Evolutionary conservation across 1,284 basidiomycete species (phyloP), one percentile per base, ranked within the genome.

Genomic region (Microbotryum saponariae): DNA sequence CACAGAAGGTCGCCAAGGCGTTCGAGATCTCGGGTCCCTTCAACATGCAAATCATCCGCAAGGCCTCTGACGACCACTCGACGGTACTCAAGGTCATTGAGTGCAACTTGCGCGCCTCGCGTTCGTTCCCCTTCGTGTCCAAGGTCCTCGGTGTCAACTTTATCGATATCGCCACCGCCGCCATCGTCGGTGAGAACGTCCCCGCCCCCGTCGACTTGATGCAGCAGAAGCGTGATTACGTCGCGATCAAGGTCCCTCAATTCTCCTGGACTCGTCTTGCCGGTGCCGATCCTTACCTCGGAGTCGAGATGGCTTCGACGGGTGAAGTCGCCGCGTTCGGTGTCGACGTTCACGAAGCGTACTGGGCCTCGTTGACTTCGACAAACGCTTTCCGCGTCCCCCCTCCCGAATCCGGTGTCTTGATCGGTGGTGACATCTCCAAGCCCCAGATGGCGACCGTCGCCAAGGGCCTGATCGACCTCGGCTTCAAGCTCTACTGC

Each of bases 41-140:
- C 83, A 98, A 98, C 78, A 98, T 98, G 75, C 96, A 98, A 79
- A 97, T 98, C 79, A 97, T 98, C 72, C 93, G 93, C 62, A 98
- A 98, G 83, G 89, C 97, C 79, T 97, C 97, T 79, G 94, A 97
- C 78, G 77, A 16, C 72, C 75, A 31, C 82, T 81, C 56, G 75
- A 81, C 87, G 9, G 80, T 83, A 77, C 97, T 97, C 82, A 97
- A 98, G 82, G 94, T 98, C 72, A 98, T 98, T 75, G 94, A 98
- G 77, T 98, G 94, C 79, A 98, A 98, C 77, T 81, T 98, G 47
- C 91, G 94, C 65, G 96, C 96, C 3, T 93, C 94, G 31, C 86
- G 96, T 63, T 97, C 94, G 1, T 97, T 97, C 85, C 94, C 96
- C 59, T 98, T 98, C 80, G 94, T 98, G 51, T 94, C 91, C 46